Base-by-base conservation (phyloP, 257 asterid species). In the Primulina huaijiensis region DNA sequence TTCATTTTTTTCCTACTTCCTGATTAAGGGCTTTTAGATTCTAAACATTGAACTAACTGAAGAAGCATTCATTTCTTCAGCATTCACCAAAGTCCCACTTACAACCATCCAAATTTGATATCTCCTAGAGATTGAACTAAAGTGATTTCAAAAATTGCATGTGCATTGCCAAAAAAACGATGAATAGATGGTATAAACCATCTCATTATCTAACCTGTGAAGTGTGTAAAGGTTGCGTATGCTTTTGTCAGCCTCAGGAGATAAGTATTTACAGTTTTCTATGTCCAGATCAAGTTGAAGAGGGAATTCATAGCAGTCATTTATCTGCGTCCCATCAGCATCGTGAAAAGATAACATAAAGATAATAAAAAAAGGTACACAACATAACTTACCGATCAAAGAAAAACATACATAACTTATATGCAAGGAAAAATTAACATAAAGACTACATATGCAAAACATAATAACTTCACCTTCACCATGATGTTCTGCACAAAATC, bases 261-360 rank as follows among this genome's bases (percentile, higher is more conserved):
- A 80, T 68, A 83, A 67, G 72, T 83, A 83, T 73, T 77, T 83
- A 14, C 83, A 81, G 11, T 73, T 53, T 34, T 75, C 80, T 75
- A 77, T 80, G 72, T 83, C 87, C 69, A 83, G 77, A 68, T 83
- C 87, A 78, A 83, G 87, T 70, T 83, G 78, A 56, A 80, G 75
- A 16, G 87, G 87, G 65, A 83, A 83, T 77, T 83, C 85, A 21
- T 75, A 83, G 34, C 69, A 82, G 71, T 83, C 85, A 75, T 83
- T 83, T 73, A 83, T 75, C 87, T 83, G 81, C 67, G 58, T 19
- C 6, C 53, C 63, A 69, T 40, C 74, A 70, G 67, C 64, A 78
- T 10, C 65, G 67, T 38, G 63, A 57, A 62, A 62, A 64, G 46
- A 11, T 38, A 38, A 1, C 37, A 33, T 33, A 33, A 8, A 33